phyloP scores from a whole-genome alignment of 495 filamentous ascomycete genomes.

The Trichoderma virens region DNA sequence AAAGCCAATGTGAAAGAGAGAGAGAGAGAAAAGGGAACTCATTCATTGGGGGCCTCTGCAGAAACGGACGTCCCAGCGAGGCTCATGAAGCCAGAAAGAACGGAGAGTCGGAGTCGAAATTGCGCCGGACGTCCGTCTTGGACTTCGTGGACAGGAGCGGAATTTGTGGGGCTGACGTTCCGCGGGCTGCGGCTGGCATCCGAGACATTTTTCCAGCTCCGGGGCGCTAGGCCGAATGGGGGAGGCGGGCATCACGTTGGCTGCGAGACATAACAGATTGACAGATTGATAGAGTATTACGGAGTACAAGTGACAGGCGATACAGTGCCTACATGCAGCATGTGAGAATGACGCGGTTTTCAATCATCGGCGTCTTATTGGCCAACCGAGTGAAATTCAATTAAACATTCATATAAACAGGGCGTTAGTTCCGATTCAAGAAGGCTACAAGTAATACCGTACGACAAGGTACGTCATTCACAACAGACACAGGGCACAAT shows the following conservation, averaged over 20 bases:
- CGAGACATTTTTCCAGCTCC: neutral
- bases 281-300: too few relatives aligned
- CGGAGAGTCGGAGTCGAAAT: neutral
- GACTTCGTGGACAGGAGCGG: neutral
- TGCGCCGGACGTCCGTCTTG: neutral
- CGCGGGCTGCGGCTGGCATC: neutral
- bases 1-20: too few relatives aligned
- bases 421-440: too few relatives aligned
- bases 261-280: neutral
- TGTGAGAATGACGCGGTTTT: too few relatives aligned
- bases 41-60: neutral
- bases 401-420: too few relatives aligned
- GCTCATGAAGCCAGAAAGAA: neutral
- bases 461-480: neutral
- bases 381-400: too few relatives aligned
- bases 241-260: neutral
- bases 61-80: neutral
- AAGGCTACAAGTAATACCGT: neutral
- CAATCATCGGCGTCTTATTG: too few relatives aligned
- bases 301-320: too few relatives aligned
- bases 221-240: neutral
- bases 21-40: neutral
- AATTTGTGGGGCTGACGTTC: neutral
- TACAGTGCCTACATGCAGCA: neutral
- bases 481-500: neutral